phyloP scores from a whole-genome alignment of 768 basidiomycete species.

The Tricholoma terreum region DNA sequence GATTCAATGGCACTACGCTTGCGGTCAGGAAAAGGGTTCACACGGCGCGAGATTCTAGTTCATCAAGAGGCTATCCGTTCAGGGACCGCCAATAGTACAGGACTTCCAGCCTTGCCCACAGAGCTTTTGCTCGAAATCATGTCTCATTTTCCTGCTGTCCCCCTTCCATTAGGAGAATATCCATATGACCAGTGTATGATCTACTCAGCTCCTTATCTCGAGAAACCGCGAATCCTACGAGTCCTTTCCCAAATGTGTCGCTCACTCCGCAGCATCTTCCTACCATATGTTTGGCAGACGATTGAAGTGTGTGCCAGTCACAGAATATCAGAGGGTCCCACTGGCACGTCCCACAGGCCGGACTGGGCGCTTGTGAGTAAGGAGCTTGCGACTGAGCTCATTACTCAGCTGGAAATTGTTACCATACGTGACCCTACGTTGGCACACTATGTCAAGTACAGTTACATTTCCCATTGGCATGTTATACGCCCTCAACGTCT shows the following conservation, averaged over 20 bases:
- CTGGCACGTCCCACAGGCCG: not conserved
- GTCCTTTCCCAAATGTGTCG: constrained; percentile 18
- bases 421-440: constrained; percentile 21
- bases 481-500: not conserved
- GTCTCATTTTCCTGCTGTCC: constrained; percentile 15
- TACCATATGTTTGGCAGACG: constrained; percentile 14
- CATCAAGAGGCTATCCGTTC: constrained; percentile 4
- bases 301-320: constrained; percentile 19
- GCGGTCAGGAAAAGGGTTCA: constrained; percentile 1
- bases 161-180: constrained; percentile 9
- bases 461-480: not conserved
- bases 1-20: constrained; percentile 1
- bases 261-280: constrained; percentile 14
- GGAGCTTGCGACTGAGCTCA: constrained; percentile 11
- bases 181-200: not conserved
- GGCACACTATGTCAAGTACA: constrained; percentile 18
- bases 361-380: not conserved
- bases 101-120: constrained; percentile 18
- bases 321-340: not conserved
- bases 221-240: constrained; percentile 7
- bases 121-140: constrained; percentile 25
- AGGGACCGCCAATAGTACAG: constrained; percentile 16
- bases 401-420: constrained; percentile 21
- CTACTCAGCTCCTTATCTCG: constrained; percentile 6
- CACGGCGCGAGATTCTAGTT: not conserved